A percentile compares a stretch with the other conserved stretches of the same genome.
Evolutionary conservation across 2,329 filamentous ascomycete genomes (phyloP).

Genomic region (Cercospora janseana): DNA sequence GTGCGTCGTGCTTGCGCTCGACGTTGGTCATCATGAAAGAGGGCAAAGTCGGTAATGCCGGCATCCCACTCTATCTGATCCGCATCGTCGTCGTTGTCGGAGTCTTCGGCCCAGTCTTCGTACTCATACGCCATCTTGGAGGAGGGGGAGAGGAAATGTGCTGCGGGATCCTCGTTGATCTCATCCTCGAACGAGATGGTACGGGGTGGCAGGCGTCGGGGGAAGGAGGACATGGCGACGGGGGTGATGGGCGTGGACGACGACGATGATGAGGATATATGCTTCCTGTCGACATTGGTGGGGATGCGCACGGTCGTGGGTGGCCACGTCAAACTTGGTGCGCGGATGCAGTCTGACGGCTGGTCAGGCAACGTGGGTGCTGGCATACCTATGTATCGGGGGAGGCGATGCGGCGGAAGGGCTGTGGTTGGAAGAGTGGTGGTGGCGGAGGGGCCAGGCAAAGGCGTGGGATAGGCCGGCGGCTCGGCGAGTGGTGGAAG

Average conservation of each 20-base stretch:
- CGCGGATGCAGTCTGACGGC: slow-evolving; percentile 17
- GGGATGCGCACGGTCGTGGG: slow-evolving; percentile 17
- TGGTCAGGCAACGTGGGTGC: slow-evolving; percentile 17
- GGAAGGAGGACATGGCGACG: slow-evolving; percentile 19
- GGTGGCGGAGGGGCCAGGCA: slow-evolving; percentile 10
- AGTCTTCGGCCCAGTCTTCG: slow-evolving; percentile 34
- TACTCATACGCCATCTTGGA: slow-evolving; percentile 31
- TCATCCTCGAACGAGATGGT: slow-evolving; percentile 29
- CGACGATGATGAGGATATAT: slow-evolving; percentile 24
- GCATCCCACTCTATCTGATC: slow-evolving; percentile 36
- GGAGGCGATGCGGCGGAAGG: slow-evolving; percentile 6
- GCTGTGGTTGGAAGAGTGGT: slow-evolving; percentile 23
- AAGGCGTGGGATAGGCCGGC: slow-evolving; percentile 22
- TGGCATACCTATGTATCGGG: slow-evolving; percentile 24
- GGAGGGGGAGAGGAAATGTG: slow-evolving; percentile 35
- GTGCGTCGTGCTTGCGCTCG: slow-evolving; percentile 29
- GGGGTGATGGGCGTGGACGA: slow-evolving; percentile 9
- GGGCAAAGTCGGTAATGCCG: slow-evolving; percentile 38
- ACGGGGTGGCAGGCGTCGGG: slow-evolving; percentile 4
- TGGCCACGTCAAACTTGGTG: slow-evolving; percentile 26
- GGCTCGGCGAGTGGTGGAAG: slow-evolving; percentile 12
- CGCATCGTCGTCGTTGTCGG: slow-evolving; percentile 29
- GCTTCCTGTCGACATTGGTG: slow-evolving; percentile 16
- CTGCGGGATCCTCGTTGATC: slow-evolving; percentile 33
- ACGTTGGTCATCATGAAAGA: slow-evolving; percentile 34